Conservation (phyloP, 2,329 filamentous ascomycete genomes). For the Curvularia spicifera region DNA sequence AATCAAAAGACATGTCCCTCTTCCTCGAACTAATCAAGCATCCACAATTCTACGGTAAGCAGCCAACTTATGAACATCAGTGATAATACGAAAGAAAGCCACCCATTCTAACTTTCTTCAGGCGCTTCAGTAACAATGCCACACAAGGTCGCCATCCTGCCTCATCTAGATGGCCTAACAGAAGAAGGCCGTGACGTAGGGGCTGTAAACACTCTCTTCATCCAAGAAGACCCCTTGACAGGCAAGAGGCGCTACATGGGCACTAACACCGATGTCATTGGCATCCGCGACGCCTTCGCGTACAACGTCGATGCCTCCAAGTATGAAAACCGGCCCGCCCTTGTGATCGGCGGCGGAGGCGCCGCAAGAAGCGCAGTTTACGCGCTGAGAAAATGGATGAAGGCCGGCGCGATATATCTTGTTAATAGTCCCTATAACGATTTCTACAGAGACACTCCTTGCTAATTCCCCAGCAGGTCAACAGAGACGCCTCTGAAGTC, state of each 20-base stretch:
- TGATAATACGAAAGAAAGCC: not conserved
- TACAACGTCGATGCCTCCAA: conserved; percentile 54
- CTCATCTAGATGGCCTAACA: conserved; percentile 74
- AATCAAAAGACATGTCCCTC: conserved; percentile 53
- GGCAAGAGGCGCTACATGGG: conserved; percentile 66
- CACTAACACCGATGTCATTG: conserved; percentile 82
- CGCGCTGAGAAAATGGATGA: conserved; percentile 72
- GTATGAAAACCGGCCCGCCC: conserved; percentile 67
- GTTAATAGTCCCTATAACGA: conserved; percentile 35
- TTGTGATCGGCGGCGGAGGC: conserved; percentile 79
- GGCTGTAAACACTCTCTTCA: conserved; percentile 80
- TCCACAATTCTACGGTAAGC: conserved; percentile 68
- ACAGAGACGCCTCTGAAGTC: conserved; percentile 73
- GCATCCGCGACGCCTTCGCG: conserved; percentile 74
- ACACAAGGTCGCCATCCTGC: conserved; percentile 78
- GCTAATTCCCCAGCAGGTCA: conserved; percentile 52
- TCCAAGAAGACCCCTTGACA: conserved; percentile 57
- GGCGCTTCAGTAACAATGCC: conserved; percentile 83
- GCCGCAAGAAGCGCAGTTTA: conserved; percentile 81
- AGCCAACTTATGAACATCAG: conserved; percentile 14
- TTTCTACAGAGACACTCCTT: not conserved
- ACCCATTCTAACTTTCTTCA: conserved; percentile 28
- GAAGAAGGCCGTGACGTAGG: conserved; percentile 75
- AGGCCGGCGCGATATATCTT: conserved; percentile 72
- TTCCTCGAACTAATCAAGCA: conserved; percentile 60